Conservation (phyloP, 169 alveolate genomes). For the Plasmodium gaboni region DNA sequence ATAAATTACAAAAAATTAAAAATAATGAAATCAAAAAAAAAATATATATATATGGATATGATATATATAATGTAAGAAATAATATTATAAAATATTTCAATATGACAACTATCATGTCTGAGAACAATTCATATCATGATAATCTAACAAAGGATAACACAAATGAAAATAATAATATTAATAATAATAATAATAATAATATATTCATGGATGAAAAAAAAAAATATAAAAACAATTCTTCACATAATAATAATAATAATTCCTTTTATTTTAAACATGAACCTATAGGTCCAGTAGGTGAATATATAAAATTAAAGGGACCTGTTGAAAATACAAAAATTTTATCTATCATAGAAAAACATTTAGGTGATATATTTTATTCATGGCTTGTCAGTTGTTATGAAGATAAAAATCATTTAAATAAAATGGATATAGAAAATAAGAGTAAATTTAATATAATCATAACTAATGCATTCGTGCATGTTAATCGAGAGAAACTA, state of each 20-base stretch:
- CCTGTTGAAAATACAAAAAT: conserved; percentile 19
- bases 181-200: not conserved
- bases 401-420: conserved; percentile 61
- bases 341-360: conserved; percentile 59
- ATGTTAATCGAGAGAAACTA: conserved; percentile 31
- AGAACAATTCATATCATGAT: not conserved
- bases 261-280: conserved; percentile 32
- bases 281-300: conserved; percentile 74
- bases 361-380: conserved; percentile 60
- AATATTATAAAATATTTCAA: conserved; percentile 18
- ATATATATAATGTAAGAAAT: conserved; percentile 31
- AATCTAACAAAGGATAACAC: not conserved
- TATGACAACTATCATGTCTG: not conserved
- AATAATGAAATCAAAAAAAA: conserved; percentile 41
- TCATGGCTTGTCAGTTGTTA: conserved; percentile 73
- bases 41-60: conserved; percentile 71
- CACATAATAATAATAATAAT: not conserved
- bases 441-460: conserved; percentile 37
- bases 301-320: conserved; percentile 49
- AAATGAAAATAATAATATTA: not conserved
- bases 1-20: conserved; percentile 49
- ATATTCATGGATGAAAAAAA: not conserved
- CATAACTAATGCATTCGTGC: conserved; percentile 67
- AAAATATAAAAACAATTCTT: not conserved
- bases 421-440: conserved; percentile 13